phyloP scores from a whole-genome alignment of 306 rosid species.

The Vachellia collinsii region DNA sequence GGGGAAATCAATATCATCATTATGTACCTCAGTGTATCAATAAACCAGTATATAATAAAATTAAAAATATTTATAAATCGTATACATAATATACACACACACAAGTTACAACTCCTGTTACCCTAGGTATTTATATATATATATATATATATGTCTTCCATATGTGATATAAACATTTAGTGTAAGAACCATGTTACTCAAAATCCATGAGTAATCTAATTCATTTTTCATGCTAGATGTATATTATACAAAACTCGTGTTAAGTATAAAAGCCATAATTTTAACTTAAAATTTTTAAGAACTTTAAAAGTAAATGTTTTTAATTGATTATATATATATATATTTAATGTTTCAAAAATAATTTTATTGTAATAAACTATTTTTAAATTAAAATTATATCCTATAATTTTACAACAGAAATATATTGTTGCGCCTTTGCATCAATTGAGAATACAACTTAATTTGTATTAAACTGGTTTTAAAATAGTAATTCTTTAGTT shows the following conservation, averaged over 20 bases:
- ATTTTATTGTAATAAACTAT: no score
- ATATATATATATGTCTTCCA: neutral
- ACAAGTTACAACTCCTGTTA: neutral
- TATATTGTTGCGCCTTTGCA: neutral
- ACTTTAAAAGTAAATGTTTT: neutral
- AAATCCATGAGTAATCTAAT: neutral
- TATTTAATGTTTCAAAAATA: no score
- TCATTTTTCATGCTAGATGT: neutral
- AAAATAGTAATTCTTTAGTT: neutral
- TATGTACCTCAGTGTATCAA: neutral
- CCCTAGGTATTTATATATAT: no score
- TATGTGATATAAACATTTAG: no score
- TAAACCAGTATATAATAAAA: no score
- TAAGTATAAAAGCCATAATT: neutral
- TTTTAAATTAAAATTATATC: neutral
- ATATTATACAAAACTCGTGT: neutral
- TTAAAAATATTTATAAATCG: no score
- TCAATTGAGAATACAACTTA: neutral
- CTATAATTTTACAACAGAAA: neutral
- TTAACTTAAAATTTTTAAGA: no score
- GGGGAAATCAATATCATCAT: neutral
- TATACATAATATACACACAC: no score
- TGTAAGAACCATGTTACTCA: no score
- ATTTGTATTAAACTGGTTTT: no score
- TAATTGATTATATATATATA: neutral